Evolutionary conservation across 2,329 filamentous ascomycete species (phyloP).

Genomic region (Boeremia exigua): DNA sequence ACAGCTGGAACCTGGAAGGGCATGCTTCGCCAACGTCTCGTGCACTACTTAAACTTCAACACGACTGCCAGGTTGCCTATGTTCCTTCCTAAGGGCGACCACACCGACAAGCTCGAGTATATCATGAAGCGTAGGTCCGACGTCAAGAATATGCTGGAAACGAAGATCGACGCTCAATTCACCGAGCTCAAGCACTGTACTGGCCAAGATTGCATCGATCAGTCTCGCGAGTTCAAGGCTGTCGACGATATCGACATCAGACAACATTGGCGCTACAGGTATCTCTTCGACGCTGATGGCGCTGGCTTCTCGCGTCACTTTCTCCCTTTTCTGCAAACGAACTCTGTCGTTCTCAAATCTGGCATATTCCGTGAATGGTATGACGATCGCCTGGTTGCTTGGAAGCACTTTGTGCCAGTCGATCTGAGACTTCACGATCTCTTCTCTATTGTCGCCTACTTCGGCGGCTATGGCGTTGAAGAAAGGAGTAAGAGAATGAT

Average conservation of each 20-base stretch:
- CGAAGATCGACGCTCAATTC: conserved; percentile 61
- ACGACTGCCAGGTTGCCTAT: conserved; percentile 39
- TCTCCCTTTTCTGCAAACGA: conserved; percentile 69
- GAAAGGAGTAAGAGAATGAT: conserved; percentile 35
- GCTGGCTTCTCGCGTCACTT: conserved; percentile 70
- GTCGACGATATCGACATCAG: conserved; percentile 58
- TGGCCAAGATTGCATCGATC: conserved; percentile 59
- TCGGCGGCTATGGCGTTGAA: conserved; percentile 50
- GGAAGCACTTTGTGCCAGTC: conserved; percentile 81
- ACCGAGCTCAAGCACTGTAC: conserved; percentile 64
- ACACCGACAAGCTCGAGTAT: conserved; percentile 60
- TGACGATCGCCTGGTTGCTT: conserved; percentile 73
- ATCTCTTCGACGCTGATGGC: conserved; percentile 75
- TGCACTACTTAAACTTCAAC: conserved; percentile 62
- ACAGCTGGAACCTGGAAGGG: conserved; percentile 65
- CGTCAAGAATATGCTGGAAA: conserved; percentile 61
- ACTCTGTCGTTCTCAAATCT: conserved; percentile 72
- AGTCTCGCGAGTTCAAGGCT: conserved; percentile 60
- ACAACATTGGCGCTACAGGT: conserved; percentile 69
- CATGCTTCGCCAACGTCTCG: conserved; percentile 73
- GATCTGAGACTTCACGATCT: conserved; percentile 76
- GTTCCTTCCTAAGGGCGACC: conserved; percentile 56
- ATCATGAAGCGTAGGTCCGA: conserved; percentile 59
- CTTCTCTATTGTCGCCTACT: conserved; percentile 77
- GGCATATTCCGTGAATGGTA: conserved; percentile 82